These are phyloP conservation scores for Gloeophyllum trabeum DNA, from an alignment of 768 basidiomycete species.

Conservation along the genomic window DNA sequence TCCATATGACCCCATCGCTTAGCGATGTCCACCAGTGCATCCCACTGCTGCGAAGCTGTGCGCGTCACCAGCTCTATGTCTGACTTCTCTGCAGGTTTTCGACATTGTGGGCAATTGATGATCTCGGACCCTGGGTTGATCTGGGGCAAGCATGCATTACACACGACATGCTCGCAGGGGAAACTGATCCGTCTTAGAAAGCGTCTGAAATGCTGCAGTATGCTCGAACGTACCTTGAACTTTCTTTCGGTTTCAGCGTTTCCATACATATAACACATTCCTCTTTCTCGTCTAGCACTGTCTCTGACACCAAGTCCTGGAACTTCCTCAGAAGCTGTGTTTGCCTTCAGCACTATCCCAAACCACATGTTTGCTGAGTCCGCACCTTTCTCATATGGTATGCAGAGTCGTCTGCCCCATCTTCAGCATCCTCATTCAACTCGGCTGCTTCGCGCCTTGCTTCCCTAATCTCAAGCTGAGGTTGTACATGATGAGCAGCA, in stretches of 20 bases:
- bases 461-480: constrained; percentile 20
- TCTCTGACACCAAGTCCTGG: constrained; percentile 24
- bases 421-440: constrained; percentile 17
- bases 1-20: constrained; percentile 27
- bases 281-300: constrained; percentile 22
- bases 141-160: constrained; percentile 23
- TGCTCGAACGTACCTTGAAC: constrained; percentile 20
- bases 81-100: constrained; percentile 16
- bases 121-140: constrained; percentile 17
- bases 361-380: too few species aligned
- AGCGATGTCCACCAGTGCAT: constrained; percentile 27
- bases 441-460: constrained; percentile 25
- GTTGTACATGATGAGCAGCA: constrained; percentile 5
- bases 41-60: constrained; percentile 32
- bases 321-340: constrained; percentile 28
- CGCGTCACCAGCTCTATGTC: constrained; percentile 22
- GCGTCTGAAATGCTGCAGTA: background rate
- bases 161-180: constrained; percentile 31
- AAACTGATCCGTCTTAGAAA: constrained; percentile 18
- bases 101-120: constrained; percentile 27
- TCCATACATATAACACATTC: constrained; percentile 29
- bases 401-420: constrained; percentile 20
- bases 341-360: background rate
- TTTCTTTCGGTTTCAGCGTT: constrained; percentile 18
- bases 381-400: constrained; percentile 31